A percentile compares a stretch with the other conserved stretches of the same genome.
Conservation (phyloP, 2,329 filamentous ascomycete genomes). For the Stagonosporopsis cucurbitacearum region DNA sequence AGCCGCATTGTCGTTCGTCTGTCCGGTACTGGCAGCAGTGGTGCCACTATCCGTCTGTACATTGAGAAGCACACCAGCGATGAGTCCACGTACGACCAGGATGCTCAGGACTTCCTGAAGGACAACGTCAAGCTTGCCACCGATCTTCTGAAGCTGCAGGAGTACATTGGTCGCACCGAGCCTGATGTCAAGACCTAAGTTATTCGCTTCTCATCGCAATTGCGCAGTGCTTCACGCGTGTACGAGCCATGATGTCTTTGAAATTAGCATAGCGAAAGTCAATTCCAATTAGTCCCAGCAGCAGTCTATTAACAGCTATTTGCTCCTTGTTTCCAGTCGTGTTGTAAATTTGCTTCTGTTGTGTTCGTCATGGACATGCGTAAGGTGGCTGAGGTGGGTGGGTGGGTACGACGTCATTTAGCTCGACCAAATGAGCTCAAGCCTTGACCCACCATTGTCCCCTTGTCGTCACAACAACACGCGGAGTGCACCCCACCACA, state of each 20-base stretch:
- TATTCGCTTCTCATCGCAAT: background rate
- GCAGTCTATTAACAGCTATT: background rate
- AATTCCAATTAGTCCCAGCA: conserved; percentile 13
- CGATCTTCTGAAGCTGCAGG: conserved; percentile 87
- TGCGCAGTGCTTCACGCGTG: conserved; percentile 5
- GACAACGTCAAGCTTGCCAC: conserved; percentile 87
- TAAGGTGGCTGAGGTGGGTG: conserved; percentile 10
- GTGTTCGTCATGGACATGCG: conserved; percentile 15
- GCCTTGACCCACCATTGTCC: conserved; percentile 15
- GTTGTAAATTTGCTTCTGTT: background rate
- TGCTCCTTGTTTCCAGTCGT: background rate
- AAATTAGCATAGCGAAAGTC: conserved; percentile 18
- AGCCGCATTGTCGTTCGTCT: conserved; percentile 94
- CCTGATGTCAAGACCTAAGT: conserved; percentile 93
- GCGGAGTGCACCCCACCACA: background rate
- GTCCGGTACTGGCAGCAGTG: conserved; percentile 92
- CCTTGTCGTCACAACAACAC: conserved; percentile 17
- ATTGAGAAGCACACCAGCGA: conserved; percentile 94
- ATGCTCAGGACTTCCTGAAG: conserved; percentile 93
- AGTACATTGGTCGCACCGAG: conserved; percentile 89
- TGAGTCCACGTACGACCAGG: conserved; percentile 74
- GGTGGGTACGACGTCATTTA: conserved; percentile 11
- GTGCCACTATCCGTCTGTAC: conserved; percentile 95
- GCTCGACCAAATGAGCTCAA: background rate
- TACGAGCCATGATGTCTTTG: conserved; percentile 21